phyloP scores from a whole-genome alignment of 345 rosid genomes.

The Acer yangbiense region DNA sequence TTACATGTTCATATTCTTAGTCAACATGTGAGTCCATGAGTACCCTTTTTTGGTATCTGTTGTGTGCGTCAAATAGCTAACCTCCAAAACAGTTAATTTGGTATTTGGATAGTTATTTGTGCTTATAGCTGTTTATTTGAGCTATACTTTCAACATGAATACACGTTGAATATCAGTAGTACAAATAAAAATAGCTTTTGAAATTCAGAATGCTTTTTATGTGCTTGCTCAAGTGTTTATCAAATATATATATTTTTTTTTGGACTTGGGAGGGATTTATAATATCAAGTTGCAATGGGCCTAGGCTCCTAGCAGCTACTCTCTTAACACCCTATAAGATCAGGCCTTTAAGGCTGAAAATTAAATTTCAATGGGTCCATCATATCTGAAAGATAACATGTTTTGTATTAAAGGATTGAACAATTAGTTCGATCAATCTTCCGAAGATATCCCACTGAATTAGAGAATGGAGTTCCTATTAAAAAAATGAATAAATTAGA shows the following conservation, averaged over 20 bases:
- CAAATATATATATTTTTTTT: too few relatives aligned
- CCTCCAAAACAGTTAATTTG: not conserved
- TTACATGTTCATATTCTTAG: not conserved
- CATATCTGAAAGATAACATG: not conserved
- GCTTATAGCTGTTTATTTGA: not conserved
- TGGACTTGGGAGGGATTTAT: too few relatives aligned
- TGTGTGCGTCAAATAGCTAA: not conserved
- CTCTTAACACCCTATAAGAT: not conserved
- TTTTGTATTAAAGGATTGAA: not conserved
- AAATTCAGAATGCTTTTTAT: not conserved
- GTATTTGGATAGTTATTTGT: not conserved
- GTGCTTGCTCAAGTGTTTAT: not conserved
- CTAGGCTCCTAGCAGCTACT: not conserved
- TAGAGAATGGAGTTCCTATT: not conserved
- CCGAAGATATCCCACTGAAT: not conserved
- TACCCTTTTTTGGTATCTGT: not conserved
- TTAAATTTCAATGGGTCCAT: not conserved
- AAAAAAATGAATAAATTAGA: not conserved
- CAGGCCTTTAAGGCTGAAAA: not conserved
- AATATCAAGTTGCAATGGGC: not conserved
- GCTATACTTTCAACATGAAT: not conserved
- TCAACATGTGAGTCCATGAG: not conserved
- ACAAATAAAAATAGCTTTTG: not conserved
- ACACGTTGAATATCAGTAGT: not conserved
- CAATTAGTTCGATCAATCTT: not conserved